Evolutionary conservation across 1,284 basidiomycete genomes (phyloP).

Genomic region (Irpex sp.): DNA sequence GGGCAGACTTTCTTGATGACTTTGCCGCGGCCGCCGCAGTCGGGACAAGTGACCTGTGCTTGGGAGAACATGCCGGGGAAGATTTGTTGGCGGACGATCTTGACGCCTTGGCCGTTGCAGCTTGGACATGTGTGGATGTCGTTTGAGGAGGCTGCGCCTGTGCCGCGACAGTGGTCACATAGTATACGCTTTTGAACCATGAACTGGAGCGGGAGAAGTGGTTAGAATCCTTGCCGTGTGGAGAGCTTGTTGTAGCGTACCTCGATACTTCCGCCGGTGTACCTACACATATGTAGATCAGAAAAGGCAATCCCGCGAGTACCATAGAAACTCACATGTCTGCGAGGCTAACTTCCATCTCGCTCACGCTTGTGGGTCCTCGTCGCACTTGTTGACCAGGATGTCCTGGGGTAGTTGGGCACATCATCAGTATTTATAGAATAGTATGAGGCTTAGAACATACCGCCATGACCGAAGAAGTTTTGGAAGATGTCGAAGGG

Average conservation of each 20-base stretch:
- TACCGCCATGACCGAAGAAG: conserved; percentile 83
- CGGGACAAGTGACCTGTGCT: conserved; percentile 72
- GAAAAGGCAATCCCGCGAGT: conserved; percentile 2
- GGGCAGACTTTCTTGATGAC: conserved; percentile 76
- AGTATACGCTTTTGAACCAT: conserved; percentile 85
- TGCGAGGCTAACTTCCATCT: conserved; percentile 82
- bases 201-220: conserved; percentile 49
- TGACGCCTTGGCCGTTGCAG: conserved; percentile 84
- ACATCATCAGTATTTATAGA: neutral
- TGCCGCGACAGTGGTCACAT: conserved; percentile 90
- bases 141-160: conserved; percentile 82
- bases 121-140: conserved; percentile 82
- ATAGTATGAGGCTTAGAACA: conserved; percentile 21
- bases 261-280: conserved; percentile 79
- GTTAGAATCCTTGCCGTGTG: neutral
- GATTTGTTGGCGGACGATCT: conserved; percentile 86
- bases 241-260: conserved; percentile 38
- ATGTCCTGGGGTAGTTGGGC: conserved; percentile 22
- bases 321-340: conserved; percentile 61
- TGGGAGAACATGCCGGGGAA: conserved; percentile 94
- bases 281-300: conserved; percentile 34
- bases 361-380: conserved; percentile 80
- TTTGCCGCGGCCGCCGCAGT: conserved; percentile 82
- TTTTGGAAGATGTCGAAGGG: conserved; percentile 92
- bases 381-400: conserved; percentile 67